A percentile compares a stretch with the other conserved stretches of the same genome.
These are phyloP conservation scores for Mortierella sp. DNA, from an alignment of 371 early-diverging fungal species.

Conservation along the genomic window DNA sequence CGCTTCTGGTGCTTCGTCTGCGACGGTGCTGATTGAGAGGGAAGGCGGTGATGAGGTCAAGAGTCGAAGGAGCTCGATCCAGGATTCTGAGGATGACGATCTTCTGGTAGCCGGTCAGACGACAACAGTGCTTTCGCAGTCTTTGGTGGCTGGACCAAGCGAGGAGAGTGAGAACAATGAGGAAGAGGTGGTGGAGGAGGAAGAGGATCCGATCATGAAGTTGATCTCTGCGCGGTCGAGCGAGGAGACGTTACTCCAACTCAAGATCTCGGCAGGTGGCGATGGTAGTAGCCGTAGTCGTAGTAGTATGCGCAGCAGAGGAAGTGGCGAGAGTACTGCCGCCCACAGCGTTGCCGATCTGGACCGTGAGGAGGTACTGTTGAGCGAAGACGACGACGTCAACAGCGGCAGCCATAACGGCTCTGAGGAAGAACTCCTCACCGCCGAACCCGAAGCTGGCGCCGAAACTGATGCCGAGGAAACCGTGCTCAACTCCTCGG, in stretches of 20 bases:
- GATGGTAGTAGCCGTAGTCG: not conserved
- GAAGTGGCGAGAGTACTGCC: slow-evolving; percentile 13
- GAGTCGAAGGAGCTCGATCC: slow-evolving; percentile 15
- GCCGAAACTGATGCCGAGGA: not conserved
- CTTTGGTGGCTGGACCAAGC: too few species aligned
- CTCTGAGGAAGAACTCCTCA: not conserved
- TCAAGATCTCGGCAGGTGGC: slow-evolving; percentile 7
- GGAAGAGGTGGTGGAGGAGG: not conserved
- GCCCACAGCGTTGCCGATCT: slow-evolving; percentile 14
- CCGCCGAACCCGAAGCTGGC: not conserved
- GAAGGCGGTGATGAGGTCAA: slow-evolving; percentile 24
- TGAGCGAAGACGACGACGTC: slow-evolving; percentile 9
- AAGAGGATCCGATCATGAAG: not conserved
- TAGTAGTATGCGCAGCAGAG: not conserved
- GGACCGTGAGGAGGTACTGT: slow-evolving; percentile 21
- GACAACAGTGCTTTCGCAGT: not conserved
- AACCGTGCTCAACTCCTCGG: slow-evolving; percentile 5
- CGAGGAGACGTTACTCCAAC: slow-evolving; percentile 32
- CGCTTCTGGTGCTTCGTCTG: not conserved
- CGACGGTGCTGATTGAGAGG: slow-evolving; percentile 1
- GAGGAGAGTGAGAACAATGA: not conserved
- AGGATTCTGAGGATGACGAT: slow-evolving; percentile 16
- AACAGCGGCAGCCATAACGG: not conserved
- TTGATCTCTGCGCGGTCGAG: slow-evolving; percentile 22
- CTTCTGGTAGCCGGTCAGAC: not conserved